Conservation (phyloP, 2,329 filamentous ascomycete genomes). For the Aspergillus tanneri region DNA sequence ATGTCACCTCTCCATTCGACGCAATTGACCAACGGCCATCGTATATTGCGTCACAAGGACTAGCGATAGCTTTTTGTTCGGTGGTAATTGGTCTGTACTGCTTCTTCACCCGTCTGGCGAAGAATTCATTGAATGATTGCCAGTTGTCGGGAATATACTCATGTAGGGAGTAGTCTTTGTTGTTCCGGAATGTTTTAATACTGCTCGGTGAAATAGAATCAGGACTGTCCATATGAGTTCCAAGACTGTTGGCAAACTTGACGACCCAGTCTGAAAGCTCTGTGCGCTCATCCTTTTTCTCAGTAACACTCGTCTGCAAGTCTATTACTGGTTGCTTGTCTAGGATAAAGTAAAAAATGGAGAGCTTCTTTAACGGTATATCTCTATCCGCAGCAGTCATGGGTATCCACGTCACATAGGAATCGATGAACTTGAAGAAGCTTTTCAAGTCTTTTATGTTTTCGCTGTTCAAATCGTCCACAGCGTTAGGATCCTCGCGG, state of each 20-base stretch:
- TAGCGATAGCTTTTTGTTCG: not conserved
- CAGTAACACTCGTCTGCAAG: no score
- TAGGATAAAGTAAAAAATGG: not conserved
- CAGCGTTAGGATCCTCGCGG: no score
- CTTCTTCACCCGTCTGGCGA: not conserved
- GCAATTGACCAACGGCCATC: not conserved
- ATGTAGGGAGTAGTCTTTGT: no score
- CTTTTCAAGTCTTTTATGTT: no score
- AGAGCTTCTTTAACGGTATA: not conserved
- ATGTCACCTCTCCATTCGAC: not conserved
- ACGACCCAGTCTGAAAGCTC: no score
- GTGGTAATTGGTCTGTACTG: not conserved
- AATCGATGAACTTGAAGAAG: not conserved
- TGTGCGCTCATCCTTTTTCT: not conserved
- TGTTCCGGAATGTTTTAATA: no score
- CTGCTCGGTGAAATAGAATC: no score
- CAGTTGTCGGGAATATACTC: no score
- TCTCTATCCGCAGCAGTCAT: not conserved
- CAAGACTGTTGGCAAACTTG: no score
- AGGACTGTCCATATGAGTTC: no score
- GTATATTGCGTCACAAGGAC: not conserved
- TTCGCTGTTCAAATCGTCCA: no score
- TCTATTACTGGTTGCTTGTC: not conserved
- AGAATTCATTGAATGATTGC: not conserved
- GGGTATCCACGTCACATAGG: not conserved